Evolutionary conservation across 2,329 filamentous ascomycete genomes (phyloP).

Genomic region (Paradendryphiella salina): DNA sequence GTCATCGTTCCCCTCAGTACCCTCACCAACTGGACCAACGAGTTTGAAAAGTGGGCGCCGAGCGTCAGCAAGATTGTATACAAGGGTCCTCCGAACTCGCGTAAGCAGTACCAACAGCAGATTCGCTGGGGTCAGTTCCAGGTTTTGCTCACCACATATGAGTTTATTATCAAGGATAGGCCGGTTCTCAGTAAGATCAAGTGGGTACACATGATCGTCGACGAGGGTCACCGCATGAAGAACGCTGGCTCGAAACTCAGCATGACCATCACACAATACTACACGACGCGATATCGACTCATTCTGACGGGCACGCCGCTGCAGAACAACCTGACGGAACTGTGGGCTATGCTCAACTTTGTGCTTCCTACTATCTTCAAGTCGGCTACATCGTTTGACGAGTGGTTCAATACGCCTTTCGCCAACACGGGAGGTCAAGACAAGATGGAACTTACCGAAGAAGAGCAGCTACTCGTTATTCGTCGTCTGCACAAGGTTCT

Average conservation of each 20-base stretch:
- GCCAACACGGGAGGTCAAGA: slow-evolving; percentile 97
- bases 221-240: slow-evolving; percentile 99
- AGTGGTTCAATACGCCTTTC: slow-evolving; percentile 99
- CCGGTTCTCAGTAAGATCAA: slow-evolving; percentile 97
- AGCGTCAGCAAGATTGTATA: slow-evolving; percentile 86
- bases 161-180: slow-evolving; percentile 99
- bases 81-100: slow-evolving; percentile 86
- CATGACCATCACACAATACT: slow-evolving; percentile 92
- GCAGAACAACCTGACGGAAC: slow-evolving; percentile 93
- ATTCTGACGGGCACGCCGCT: slow-evolving; percentile 97
- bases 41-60: slow-evolving; percentile 99
- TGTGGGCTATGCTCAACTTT: slow-evolving; percentile 99
- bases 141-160: slow-evolving; percentile 94
- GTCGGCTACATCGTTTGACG: slow-evolving; percentile 96
- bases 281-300: slow-evolving; percentile 89
- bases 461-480: slow-evolving; percentile 98
- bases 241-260: slow-evolving; percentile 95
- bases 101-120: slow-evolving; percentile 89
- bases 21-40: slow-evolving; percentile 96
- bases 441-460: slow-evolving; percentile 98
- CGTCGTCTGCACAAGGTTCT: slow-evolving; percentile 97
- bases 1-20: slow-evolving; percentile 98
- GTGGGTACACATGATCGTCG: slow-evolving; percentile 99
- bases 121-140: slow-evolving; percentile 96
- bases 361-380: slow-evolving; percentile 99